These are phyloP conservation scores for Syzygium syzygioides DNA, from an alignment of 441 rosid genomes.

Conservation along the genomic window DNA sequence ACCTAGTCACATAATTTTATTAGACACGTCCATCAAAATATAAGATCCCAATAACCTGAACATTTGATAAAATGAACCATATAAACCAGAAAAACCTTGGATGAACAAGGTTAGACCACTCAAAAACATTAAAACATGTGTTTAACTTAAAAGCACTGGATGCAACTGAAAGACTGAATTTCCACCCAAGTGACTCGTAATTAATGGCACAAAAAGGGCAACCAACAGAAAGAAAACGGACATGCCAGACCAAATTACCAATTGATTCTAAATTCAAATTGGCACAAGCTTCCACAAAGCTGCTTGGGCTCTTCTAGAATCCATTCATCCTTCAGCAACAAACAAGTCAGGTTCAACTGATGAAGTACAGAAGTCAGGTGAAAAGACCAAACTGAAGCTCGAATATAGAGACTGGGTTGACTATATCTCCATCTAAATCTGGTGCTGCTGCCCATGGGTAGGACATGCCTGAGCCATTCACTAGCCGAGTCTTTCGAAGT, in stretches of 20 bases:
- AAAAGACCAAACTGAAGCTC: not conserved
- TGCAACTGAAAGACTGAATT: not conserved
- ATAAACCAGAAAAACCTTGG: not conserved
- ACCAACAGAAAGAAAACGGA: not conserved
- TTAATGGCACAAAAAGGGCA: not conserved
- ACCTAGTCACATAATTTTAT: not conserved
- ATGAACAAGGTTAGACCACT: not conserved
- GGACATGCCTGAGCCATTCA: not conserved
- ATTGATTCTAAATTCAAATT: not conserved
- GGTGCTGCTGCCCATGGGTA: not conserved
- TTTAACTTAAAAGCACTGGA: not conserved
- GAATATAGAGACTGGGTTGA: not conserved
- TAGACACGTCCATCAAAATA: not conserved
- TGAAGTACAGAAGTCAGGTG: not conserved
- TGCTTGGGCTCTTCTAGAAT: not conserved
- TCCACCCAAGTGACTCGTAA: not conserved
- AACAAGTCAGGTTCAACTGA: not conserved
- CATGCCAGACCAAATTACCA: not conserved
- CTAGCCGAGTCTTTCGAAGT: not conserved
- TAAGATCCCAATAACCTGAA: not conserved
- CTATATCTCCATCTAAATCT: not conserved
- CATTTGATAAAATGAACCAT: not conserved
- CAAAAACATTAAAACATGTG: not conserved
- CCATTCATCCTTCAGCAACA: not conserved
- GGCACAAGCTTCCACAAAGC: not conserved